Percentiles rank a stretch among this genome's conserved stretches.
Evolutionary conservation across 2,329 filamentous ascomycete genomes (phyloP).

Genomic region (Fusarium sp.): DNA sequence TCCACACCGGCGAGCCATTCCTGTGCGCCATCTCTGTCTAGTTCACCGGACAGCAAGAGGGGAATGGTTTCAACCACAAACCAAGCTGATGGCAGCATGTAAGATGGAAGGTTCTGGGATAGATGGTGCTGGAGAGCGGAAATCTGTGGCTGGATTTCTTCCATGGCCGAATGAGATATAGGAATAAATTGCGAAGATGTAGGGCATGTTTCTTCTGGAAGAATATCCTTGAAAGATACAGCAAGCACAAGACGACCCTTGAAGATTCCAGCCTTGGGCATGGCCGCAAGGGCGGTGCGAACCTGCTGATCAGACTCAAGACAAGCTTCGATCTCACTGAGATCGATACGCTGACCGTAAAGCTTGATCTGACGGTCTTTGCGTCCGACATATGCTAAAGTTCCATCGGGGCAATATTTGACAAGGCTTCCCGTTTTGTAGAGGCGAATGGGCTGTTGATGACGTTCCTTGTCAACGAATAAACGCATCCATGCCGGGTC

Average conservation of each 20-base stretch:
- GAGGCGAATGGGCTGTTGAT: neutral
- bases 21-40: slow-evolving; percentile 47
- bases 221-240: slow-evolving; percentile 1
- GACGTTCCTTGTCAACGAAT: neutral
- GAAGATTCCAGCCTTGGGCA: slow-evolving; percentile 45
- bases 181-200: neutral
- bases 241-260: slow-evolving; percentile 26
- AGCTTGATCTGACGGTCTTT: slow-evolving; percentile 52
- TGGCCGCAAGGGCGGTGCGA: slow-evolving; percentile 57
- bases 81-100: slow-evolving; percentile 34
- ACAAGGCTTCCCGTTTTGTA: slow-evolving; percentile 63
- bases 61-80: slow-evolving; percentile 22
- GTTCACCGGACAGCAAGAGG: slow-evolving; percentile 24
- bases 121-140: slow-evolving; percentile 6
- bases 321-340: slow-evolving; percentile 56
- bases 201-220: neutral
- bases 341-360: slow-evolving; percentile 64
- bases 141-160: neutral
- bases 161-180: neutral
- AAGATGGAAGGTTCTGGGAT: slow-evolving; percentile 19
- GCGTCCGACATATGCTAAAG: slow-evolving; percentile 59
- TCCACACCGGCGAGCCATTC: slow-evolving; percentile 57
- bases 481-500: slow-evolving; percentile 1
- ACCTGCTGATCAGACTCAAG: slow-evolving; percentile 64
- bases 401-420: slow-evolving; percentile 53